A percentile compares a stretch with the other conserved stretches of the same genome.
Conservation (phyloP, 2,329 filamentous ascomycete genomes). For the Sclerotinia minor region DNA sequence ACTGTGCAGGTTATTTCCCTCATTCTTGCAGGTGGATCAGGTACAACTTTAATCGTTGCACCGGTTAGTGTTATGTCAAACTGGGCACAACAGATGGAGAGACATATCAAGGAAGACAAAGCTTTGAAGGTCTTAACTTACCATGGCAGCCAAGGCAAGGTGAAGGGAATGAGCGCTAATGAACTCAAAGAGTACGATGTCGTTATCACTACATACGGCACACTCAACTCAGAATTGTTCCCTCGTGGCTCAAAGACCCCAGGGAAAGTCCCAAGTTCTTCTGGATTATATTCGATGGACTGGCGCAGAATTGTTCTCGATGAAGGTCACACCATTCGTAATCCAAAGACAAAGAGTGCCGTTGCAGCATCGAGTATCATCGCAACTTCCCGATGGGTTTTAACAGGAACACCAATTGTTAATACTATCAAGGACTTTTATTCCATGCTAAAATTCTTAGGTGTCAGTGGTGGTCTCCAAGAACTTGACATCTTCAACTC, state of each 20-base stretch:
- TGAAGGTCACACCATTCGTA: slow-evolving; percentile 81
- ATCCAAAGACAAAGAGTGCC: slow-evolving; percentile 70
- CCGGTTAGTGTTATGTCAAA: slow-evolving; percentile 89
- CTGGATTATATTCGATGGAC: slow-evolving; percentile 60
- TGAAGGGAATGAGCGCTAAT: slow-evolving; percentile 50
- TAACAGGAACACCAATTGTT: slow-evolving; percentile 80
- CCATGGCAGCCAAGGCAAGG: slow-evolving; percentile 61
- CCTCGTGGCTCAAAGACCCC: slow-evolving; percentile 48
- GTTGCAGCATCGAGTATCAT: slow-evolving; percentile 65
- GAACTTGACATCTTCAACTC: slow-evolving; percentile 72
- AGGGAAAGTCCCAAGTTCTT: slow-evolving; percentile 45
- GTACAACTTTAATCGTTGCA: slow-evolving; percentile 75
- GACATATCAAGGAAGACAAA: slow-evolving; percentile 66
- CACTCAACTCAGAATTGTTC: slow-evolving; percentile 65
- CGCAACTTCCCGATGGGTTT: slow-evolving; percentile 73
- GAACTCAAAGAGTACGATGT: slow-evolving; percentile 69
- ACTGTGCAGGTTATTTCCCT: slow-evolving; percentile 83
- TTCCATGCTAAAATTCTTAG: slow-evolving; percentile 75
- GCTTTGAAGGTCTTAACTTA: slow-evolving; percentile 70
- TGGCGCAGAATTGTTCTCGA: slow-evolving; percentile 83
- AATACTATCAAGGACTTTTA: slow-evolving; percentile 81
- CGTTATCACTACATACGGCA: slow-evolving; percentile 83
- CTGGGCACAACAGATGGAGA: slow-evolving; percentile 77
- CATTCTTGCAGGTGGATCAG: slow-evolving; percentile 58
- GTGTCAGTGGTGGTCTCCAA: slow-evolving; percentile 73